Conservation (phyloP, 78 protist genomes). For the Tieghemostelium lacteum region DNA sequence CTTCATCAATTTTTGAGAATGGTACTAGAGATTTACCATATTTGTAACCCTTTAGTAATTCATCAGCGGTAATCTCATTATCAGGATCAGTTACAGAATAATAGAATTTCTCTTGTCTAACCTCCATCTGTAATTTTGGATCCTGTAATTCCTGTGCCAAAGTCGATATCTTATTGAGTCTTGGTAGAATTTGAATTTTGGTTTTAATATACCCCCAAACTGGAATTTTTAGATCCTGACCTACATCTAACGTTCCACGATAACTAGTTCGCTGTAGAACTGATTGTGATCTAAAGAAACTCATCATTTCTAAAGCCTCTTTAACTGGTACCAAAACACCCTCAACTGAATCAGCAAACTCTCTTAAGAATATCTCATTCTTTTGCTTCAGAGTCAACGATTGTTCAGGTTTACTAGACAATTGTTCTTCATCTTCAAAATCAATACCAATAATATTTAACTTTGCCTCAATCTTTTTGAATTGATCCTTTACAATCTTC, state of each 20-base stretch:
- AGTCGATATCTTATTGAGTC: slow-evolving; percentile 64
- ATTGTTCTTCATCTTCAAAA: slow-evolving; percentile 63
- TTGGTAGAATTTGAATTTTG: slow-evolving; percentile 57
- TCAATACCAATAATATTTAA: slow-evolving; percentile 82
- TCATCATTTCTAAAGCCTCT: slow-evolving; percentile 84
- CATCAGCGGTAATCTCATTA: slow-evolving; percentile 52
- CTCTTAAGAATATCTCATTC: slow-evolving; percentile 80
- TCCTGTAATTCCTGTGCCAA: slow-evolving; percentile 34
- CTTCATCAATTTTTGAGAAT: slow-evolving; percentile 81
- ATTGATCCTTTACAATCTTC: slow-evolving; percentile 32
- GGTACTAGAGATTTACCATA: slow-evolving; percentile 85
- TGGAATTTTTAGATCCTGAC: slow-evolving; percentile 22
- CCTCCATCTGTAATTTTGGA: too few species aligned
- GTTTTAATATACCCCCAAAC: slow-evolving; percentile 69
- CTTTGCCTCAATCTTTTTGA: slow-evolving; percentile 65
- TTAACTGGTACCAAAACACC: slow-evolving; percentile 83
- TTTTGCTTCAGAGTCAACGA: slow-evolving; percentile 29
- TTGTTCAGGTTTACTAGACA: neutral
- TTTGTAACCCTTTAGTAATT: slow-evolving; percentile 72
- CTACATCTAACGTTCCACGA: slow-evolving; percentile 66
- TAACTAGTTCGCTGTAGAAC: slow-evolving; percentile 63
- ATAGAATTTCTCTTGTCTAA: slow-evolving; percentile 29
- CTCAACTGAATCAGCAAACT: slow-evolving; percentile 67
- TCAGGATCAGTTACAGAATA: slow-evolving; percentile 77
- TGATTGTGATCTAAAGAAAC: slow-evolving; percentile 78